Percentiles rank a stretch among this genome's conserved stretches.
phyloP scores from a whole-genome alignment of 345 rosid genomes.

The Acer negundo region DNA sequence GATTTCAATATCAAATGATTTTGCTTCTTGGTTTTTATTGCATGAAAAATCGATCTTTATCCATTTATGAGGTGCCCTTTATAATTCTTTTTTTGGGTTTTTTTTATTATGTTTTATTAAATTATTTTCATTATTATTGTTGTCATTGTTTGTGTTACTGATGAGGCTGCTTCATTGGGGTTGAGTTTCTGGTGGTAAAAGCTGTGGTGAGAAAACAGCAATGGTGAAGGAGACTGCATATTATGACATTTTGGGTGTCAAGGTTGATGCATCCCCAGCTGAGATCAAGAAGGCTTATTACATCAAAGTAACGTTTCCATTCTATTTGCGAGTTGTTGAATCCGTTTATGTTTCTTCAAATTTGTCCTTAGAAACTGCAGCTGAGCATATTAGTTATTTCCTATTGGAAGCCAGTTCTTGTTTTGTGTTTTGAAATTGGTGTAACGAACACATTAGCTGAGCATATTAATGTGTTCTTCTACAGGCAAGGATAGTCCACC shows the following conservation, averaged over 20 bases:
- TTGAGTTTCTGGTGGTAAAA: conserved; percentile 12
- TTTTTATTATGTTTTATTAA: no score
- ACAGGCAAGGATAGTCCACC: conserved; percentile 94
- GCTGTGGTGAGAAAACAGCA: not conserved
- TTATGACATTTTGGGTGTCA: conserved; percentile 77
- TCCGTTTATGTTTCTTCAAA: not conserved
- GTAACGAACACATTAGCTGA: no score
- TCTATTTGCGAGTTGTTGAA: conserved; percentile 3
- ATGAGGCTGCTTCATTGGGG: conserved; percentile 19
- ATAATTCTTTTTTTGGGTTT: not conserved
- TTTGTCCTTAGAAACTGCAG: no score
- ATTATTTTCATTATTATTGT: no score
- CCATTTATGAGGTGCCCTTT: conserved; percentile 9
- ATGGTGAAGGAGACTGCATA: conserved; percentile 79
- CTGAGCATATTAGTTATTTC: no score
- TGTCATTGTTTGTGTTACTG: not conserved
- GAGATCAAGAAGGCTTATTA: conserved; percentile 96
- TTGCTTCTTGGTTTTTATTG: not conserved
- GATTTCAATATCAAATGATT: not conserved
- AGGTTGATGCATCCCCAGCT: conserved; percentile 62
- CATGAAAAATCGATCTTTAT: conserved; percentile 1
- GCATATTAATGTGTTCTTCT: not conserved
- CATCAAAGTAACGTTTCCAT: conserved; percentile 51
- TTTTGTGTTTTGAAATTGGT: no score
- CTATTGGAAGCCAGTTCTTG: no score